Evolutionary conservation across 352 stramenopile species (phyloP), one percentile per base, ranked within the genome.

Genomic region (Globisporangium acanthophoron): DNA sequence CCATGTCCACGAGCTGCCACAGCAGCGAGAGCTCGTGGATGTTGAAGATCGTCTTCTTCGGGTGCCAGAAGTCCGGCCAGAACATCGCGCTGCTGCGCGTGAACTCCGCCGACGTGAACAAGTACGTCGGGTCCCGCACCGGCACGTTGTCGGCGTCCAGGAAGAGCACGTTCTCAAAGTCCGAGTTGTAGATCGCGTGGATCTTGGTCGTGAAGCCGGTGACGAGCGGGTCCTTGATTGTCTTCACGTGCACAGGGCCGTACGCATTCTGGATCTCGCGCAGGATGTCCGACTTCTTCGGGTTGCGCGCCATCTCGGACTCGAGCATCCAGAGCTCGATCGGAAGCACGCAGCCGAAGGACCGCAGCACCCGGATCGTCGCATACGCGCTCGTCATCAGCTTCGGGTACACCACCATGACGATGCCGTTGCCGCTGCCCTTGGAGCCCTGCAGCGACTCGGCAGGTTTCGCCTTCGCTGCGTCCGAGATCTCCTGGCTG

Each of bases 31-130:
- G 65, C 48, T 61, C 51, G 56, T 88, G 76, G 54, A 90, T 76
- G 47, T 85, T 85, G 64, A 88, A 90, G 40, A 87, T 87, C 43
- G 78, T 88, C 54, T 83, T 76, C 24, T 71, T 58, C 5, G 82
- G 82, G 54, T 89, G 79, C 77, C 77, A 92, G 55, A 88, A 88
- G 48, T 92, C 81, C 8, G 81, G 81, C 80, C 80, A 92, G 59
- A 90, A 91, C 16, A 92, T 47, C 29, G 83, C 73, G 21, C 78
- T 80, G 24, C 59, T 67, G n/a, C 59, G n/a, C 13, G 31, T 49
- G 40, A 80, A 91, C 63, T 90, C 62, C 3, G 59, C 62, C 18
- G 66, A 65, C 1, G 74, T 43, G 53, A 92, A 92, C 5, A 92
- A 58, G 61, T 74, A 92, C 7, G 71, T 86, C 49, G 80, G 80